Base-by-base conservation (phyloP, 768 basidiomycete species). In the Phylloporus sp. region DNA sequence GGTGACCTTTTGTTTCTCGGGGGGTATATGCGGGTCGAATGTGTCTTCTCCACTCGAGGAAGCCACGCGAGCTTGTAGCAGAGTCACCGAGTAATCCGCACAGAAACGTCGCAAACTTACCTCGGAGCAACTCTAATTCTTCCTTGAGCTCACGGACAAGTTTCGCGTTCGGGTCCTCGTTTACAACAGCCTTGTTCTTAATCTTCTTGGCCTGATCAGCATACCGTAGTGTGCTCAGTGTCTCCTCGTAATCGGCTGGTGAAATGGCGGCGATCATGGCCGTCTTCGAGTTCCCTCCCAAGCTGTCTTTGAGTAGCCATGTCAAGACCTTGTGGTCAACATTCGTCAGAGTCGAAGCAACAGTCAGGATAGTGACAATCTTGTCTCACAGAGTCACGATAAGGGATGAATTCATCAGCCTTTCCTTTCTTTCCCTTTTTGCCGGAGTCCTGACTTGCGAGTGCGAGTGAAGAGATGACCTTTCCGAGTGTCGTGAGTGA, bases 171-270 rank as follows among this genome's bases (percentile, higher is more conserved):
- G 97, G 97, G 80, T 99, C 97, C 74, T 99, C 97, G 73, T 99
- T 99, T 58, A 99, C 91, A 52, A 98, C 84, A 15, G 97, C 95
- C 76, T 97, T 95, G 73, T 97, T 99, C 85, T 95, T 97, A 73
- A 99, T 99, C 85, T 95, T 95, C 86, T 99, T 99, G 29, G 95
- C 95, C 68, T 92, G 92, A 77, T 97, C 94, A 60, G 97, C 97
- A 71, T 99, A 98, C 6, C 97, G 88, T 52, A 99, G 76, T 2
- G 95, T 98, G 71, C 92, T 92, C 55, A 98, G 75, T 15, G 95
- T 97, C 70, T 98, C 95, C 59, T 98, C 95, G 64, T 97, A 97
- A 72, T 97, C 94, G 41, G 94, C 95, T n/a, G 94, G 95, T 40
- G 93, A 85, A 55, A 99, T 98, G 34, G 97, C 97, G 45, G 97